Evolutionary conservation across 192 early-diverging fungal species (phyloP).

Genomic region (Helicostylum pulchrum): DNA sequence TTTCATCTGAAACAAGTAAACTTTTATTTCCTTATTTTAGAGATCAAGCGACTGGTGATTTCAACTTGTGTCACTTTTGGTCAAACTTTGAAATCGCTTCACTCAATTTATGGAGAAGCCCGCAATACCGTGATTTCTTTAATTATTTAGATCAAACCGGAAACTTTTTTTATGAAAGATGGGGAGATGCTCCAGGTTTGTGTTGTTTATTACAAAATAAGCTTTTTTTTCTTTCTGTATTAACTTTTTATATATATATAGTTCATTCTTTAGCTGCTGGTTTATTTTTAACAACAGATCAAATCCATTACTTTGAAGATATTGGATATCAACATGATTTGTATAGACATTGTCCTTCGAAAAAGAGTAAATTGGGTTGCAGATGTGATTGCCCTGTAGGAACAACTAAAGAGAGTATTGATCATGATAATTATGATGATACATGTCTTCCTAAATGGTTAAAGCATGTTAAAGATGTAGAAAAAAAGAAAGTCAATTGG

Average conservation of each 20-base stretch:
- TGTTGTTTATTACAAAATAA: too few species aligned
- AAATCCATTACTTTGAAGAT: slow-evolving; percentile 75
- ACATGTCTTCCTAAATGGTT: slow-evolving; percentile 34
- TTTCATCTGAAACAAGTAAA: slow-evolving; percentile 7
- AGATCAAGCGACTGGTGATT: slow-evolving; percentile 35
- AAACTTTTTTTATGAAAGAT: slow-evolving; percentile 78
- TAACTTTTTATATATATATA: slow-evolving; percentile 26
- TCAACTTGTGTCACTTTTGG: slow-evolving; percentile 79
- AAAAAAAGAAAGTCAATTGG: slow-evolving; percentile 12
- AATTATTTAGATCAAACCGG: slow-evolving; percentile 59
- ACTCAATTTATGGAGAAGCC: slow-evolving; percentile 56
- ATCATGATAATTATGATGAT: slow-evolving; percentile 34
- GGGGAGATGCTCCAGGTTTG: slow-evolving; percentile 73
- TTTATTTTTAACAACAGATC: slow-evolving; percentile 54
- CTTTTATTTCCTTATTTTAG: slow-evolving; percentile 37
- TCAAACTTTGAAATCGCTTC: slow-evolving; percentile 80
- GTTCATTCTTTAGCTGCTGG: slow-evolving; percentile 67
- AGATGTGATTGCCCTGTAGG: slow-evolving; percentile 34
- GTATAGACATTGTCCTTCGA: slow-evolving; percentile 60
- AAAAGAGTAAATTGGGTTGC: slow-evolving; percentile 33
- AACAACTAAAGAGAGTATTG: slow-evolving; percentile 29
- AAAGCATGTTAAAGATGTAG: slow-evolving; percentile 32
- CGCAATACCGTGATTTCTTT: slow-evolving; percentile 60
- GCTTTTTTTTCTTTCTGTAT: not conserved
- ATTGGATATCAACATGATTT: slow-evolving; percentile 69